phyloP scores from a whole-genome alignment of 805 yeast species.

The Priceomyces carsonii region DNA sequence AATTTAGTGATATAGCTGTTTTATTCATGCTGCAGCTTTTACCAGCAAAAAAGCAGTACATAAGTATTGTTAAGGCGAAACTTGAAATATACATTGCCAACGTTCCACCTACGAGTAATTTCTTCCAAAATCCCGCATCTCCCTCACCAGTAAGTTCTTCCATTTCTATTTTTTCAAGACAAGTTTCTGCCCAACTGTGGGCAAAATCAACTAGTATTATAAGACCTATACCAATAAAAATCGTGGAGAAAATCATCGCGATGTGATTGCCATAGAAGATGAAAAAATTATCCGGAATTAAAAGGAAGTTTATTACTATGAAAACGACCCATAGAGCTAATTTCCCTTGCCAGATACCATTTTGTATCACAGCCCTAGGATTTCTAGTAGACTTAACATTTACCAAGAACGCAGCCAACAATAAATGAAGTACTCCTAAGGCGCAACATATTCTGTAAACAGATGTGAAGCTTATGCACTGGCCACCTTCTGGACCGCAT shows the following conservation, averaged over 20 bases:
- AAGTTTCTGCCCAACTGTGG: slow-evolving; percentile 97
- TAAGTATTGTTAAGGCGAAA: slow-evolving; percentile 68
- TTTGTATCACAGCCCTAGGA: slow-evolving; percentile 81
- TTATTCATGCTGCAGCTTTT: slow-evolving; percentile 86
- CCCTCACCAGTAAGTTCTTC: slow-evolving; percentile 57
- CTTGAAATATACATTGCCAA: slow-evolving; percentile 78
- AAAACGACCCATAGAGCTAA: slow-evolving; percentile 58
- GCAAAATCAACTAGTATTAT: slow-evolving; percentile 94
- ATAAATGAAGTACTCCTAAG: slow-evolving; percentile 73
- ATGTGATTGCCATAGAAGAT: slow-evolving; percentile 89
- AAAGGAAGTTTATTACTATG: slow-evolving; percentile 60
- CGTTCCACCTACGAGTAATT: slow-evolving; percentile 83
- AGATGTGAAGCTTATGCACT: slow-evolving; percentile 86
- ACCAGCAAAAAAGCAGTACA: slow-evolving; percentile 83
- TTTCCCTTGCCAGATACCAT: slow-evolving; percentile 89
- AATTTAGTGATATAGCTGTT: slow-evolving; percentile 77
- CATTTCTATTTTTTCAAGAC: slow-evolving; percentile 86
- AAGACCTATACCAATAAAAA: slow-evolving; percentile 87
- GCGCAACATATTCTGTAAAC: slow-evolving; percentile 93
- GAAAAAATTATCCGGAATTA: slow-evolving; percentile 83
- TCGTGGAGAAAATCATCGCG: slow-evolving; percentile 78
- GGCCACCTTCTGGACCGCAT: slow-evolving; percentile 71
- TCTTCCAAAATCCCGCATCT: slow-evolving; percentile 69
- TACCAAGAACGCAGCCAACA: slow-evolving; percentile 64
- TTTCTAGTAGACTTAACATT: slow-evolving; percentile 78